Percentiles rank a stretch among this genome's conserved stretches.
phyloP scores from a whole-genome alignment of 1,284 basidiomycete species.

The Leccinum ponderosum region DNA sequence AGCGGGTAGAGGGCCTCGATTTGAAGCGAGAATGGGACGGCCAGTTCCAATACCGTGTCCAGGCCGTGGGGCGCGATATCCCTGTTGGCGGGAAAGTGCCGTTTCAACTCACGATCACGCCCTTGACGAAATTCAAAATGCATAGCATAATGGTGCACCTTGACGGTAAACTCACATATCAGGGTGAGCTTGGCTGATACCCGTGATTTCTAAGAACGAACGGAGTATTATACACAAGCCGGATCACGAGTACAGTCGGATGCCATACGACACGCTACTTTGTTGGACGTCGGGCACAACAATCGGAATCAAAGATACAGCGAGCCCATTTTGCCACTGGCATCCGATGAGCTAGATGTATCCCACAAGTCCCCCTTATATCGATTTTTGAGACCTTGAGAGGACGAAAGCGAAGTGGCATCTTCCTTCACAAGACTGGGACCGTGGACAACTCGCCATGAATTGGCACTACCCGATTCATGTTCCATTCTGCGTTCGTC shows the following conservation, averaged over 20 bases:
- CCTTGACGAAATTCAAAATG: constrained; percentile 83
- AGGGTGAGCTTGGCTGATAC: constrained; percentile 1
- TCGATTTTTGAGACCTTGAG: constrained; percentile 41
- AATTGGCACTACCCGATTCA: constrained; percentile 58
- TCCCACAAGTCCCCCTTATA: constrained; percentile 58
- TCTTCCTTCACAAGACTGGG: constrained; percentile 71
- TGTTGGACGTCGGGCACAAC: constrained; percentile 65
- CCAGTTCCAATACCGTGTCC: constrained; percentile 84
- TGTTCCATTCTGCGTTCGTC: constrained; percentile 72
- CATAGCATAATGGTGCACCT: constrained; percentile 75
- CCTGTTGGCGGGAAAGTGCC: constrained; percentile 85
- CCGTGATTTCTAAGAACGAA: constrained; percentile 54
- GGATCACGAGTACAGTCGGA: constrained; percentile 76
- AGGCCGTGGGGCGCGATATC: constrained; percentile 80
- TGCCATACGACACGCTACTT: constrained; percentile 61
- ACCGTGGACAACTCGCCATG: constrained; percentile 66
- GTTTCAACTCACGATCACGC: constrained; percentile 81
- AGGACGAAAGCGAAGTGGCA: constrained; percentile 53
- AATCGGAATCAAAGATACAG: constrained; percentile 32
- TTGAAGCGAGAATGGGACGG: constrained; percentile 93
- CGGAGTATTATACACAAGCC: constrained; percentile 77
- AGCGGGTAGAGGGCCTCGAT: constrained; percentile 78
- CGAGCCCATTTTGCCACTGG: constrained; percentile 66
- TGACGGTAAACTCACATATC: constrained; percentile 61
- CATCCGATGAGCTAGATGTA: constrained; percentile 54